Evolutionary conservation across 1,284 basidiomycete genomes (phyloP).

Genomic region (Bothia castanella): DNA sequence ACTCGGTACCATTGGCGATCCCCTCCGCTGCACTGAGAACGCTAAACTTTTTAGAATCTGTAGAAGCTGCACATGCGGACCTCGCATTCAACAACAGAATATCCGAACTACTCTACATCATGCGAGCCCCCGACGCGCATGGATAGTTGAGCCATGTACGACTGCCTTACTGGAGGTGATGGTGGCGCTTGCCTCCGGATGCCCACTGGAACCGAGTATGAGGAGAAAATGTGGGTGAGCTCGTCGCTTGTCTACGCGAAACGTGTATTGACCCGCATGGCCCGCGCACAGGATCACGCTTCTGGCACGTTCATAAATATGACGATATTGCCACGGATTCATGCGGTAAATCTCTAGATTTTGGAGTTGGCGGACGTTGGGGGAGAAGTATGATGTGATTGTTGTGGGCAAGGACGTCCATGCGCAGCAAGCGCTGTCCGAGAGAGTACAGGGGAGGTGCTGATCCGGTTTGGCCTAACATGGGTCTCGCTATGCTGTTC

Average conservation of each 20-base stretch:
- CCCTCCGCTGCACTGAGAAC: slow-evolving; percentile 43
- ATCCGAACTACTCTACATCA: slow-evolving; percentile 66
- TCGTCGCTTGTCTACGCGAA: too few relatives aligned
- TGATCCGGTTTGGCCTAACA: background rate
- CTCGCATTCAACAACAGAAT: slow-evolving; percentile 83
- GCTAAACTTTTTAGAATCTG: slow-evolving; percentile 85
- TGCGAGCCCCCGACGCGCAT: slow-evolving; percentile 71
- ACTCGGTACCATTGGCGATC: slow-evolving; percentile 46
- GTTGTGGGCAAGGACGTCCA: slow-evolving; percentile 72
- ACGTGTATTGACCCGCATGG: background rate
- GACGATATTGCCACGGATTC: slow-evolving; percentile 87
- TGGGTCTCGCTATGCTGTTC: background rate
- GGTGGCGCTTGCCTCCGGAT: slow-evolving; percentile 89
- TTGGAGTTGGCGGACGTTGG: slow-evolving; percentile 86
- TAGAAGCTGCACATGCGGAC: slow-evolving; percentile 90
- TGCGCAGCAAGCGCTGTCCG: slow-evolving; percentile 49
- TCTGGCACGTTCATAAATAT: slow-evolving; percentile 85
- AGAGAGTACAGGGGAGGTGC: slow-evolving; percentile 29
- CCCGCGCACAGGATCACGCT: slow-evolving; percentile 76
- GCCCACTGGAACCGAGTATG: slow-evolving; percentile 81
- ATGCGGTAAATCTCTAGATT: slow-evolving; percentile 75
- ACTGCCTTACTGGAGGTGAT: slow-evolving; percentile 82
- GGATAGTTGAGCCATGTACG: slow-evolving; percentile 98
- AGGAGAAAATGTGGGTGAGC: slow-evolving; percentile 87
- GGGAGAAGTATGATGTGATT: slow-evolving; percentile 85